These are phyloP conservation scores for Anacardium occidentale DNA, from an alignment of 345 rosid species.

Conservation along the genomic window DNA sequence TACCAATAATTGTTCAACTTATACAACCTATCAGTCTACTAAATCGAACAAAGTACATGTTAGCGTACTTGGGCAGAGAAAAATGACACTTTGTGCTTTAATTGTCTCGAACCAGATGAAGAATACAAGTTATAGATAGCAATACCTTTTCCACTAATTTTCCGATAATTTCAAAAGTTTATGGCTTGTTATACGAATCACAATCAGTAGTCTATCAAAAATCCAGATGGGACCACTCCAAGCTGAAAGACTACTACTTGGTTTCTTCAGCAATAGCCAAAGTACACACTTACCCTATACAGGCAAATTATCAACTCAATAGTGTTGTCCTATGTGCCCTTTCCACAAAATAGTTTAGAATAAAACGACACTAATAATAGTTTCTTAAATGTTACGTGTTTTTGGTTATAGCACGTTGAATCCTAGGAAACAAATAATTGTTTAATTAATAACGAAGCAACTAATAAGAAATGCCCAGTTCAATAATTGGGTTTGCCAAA, in stretches of 20 bases:
- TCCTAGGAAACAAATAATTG: constrained; percentile 1
- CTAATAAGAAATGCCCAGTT: no score
- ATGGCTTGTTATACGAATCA: background rate
- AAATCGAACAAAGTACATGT: background rate
- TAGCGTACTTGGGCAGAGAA: background rate
- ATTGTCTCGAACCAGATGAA: background rate
- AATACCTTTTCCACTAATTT: constrained; percentile 1
- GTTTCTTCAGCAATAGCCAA: background rate
- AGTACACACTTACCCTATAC: background rate
- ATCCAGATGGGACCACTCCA: no score
- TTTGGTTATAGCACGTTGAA: background rate
- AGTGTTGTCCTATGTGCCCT: background rate
- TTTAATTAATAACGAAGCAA: no score
- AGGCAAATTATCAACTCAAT: background rate
- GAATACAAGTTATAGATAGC: background rate
- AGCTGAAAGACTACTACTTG: background rate
- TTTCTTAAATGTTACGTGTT: background rate
- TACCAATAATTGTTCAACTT: background rate
- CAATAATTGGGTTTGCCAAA: no score
- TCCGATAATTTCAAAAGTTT: background rate
- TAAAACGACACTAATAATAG: background rate
- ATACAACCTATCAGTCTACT: background rate
- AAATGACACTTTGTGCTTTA: background rate
- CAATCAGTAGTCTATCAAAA: background rate
- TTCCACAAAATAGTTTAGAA: background rate